Conservation (phyloP, 1,139 yeast genomes). For the Taiozyma onychis region DNA sequence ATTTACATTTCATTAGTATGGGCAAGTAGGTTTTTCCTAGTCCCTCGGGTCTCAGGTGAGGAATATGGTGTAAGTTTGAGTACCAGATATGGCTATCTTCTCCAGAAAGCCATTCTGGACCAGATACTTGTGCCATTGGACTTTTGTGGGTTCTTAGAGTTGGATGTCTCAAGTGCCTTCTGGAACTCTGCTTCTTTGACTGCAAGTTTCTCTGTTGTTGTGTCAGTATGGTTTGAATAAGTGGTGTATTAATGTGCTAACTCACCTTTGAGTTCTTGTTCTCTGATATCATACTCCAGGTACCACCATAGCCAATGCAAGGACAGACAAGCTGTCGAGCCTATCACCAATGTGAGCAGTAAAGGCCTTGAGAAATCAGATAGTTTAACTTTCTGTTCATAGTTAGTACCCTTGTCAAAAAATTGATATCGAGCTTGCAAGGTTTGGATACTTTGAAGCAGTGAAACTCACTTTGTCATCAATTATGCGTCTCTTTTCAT, state of each 20-base stretch:
- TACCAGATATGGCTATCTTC: neutral
- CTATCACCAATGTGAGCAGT: conserved; percentile 9
- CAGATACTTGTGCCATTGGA: neutral
- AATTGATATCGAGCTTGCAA: neutral
- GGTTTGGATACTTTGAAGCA: neutral
- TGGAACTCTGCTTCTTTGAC: conserved; percentile 5
- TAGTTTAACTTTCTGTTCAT: conserved; percentile 7
- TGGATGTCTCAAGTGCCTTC: neutral
- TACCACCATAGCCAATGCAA: conserved; percentile 28
- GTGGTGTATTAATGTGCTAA: neutral
- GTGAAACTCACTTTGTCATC: conserved; percentile 5
- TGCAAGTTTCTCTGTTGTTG: neutral
- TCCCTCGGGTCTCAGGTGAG: neutral
- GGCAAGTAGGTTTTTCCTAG: neutral
- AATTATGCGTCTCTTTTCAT: conserved; percentile 2
- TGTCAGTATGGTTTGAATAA: conserved; percentile 1
- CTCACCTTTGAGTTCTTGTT: conserved; percentile 16
- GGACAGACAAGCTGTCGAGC: conserved; percentile 19
- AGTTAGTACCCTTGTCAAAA: neutral
- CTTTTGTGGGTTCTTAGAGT: neutral
- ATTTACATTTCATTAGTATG: neutral
- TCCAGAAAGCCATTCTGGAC: neutral
- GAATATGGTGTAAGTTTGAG: neutral
- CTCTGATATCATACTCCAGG: conserved; percentile 25
- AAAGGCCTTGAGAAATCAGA: conserved; percentile 13